phyloP scores from a whole-genome alignment of 2,329 filamentous ascomycete genomes.

The Leptographium wingfieldii region DNA sequence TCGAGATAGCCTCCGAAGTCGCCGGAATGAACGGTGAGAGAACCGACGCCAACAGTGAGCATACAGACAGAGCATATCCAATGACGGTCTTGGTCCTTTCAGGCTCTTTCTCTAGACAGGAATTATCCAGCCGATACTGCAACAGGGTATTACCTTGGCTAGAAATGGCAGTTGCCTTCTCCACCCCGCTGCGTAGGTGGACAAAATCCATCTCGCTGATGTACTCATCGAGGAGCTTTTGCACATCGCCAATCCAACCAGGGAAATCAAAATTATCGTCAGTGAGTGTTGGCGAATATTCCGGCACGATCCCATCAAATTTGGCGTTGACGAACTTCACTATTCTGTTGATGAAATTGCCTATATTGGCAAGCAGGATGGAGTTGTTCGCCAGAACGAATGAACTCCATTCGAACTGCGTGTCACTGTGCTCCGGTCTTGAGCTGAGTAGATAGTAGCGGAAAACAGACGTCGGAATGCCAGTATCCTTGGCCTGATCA shows the following conservation, averaged over 20 bases:
- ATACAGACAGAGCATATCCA: slow-evolving; percentile 70
- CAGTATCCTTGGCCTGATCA: slow-evolving; percentile 76
- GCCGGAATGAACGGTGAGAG: slow-evolving; percentile 76
- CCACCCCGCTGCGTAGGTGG: slow-evolving; percentile 55
- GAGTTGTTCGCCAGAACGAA: slow-evolving; percentile 83
- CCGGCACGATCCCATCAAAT: slow-evolving; percentile 57
- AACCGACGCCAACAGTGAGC: slow-evolving; percentile 68
- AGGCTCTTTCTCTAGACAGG: slow-evolving; percentile 36
- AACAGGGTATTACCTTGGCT: slow-evolving; percentile 37
- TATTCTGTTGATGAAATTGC: slow-evolving; percentile 62
- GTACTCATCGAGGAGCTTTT: slow-evolving; percentile 54
- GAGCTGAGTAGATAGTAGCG: slow-evolving; percentile 80
- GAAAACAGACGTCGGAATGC: slow-evolving; percentile 79
- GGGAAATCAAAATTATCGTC: slow-evolving; percentile 37
- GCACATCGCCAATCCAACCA: slow-evolving; percentile 48
- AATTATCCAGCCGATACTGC: slow-evolving; percentile 31
- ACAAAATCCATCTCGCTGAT: slow-evolving; percentile 56
- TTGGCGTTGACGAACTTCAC: slow-evolving; percentile 69
- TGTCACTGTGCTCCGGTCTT: slow-evolving; percentile 74
- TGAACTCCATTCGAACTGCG: slow-evolving; percentile 37
- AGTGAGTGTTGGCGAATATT: slow-evolving; percentile 38
- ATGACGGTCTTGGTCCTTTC: slow-evolving; percentile 47
- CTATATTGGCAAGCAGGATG: slow-evolving; percentile 65
- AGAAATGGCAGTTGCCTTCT: slow-evolving; percentile 55
- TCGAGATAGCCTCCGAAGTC: slow-evolving; percentile 62